Evolutionary conservation across 176 grass and related monocot genomes (phyloP).

Genomic region (Microstegium vimineum): DNA sequence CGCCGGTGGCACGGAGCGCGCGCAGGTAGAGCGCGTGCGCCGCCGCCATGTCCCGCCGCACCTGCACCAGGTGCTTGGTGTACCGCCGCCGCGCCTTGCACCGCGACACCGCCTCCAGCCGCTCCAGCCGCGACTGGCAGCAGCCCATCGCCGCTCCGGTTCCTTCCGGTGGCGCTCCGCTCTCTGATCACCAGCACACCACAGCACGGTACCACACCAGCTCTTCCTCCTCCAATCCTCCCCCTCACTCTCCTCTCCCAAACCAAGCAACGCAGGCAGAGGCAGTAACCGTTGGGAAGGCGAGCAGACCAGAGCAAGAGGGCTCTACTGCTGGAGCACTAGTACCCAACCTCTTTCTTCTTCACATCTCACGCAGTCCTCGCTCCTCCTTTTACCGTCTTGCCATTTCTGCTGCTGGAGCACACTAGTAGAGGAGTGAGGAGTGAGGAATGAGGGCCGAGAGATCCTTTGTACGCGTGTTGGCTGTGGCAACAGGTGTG

Average conservation of each 20-base stretch:
- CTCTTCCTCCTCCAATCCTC: neutral
- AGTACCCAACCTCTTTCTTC: neutral
- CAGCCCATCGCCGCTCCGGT: slow-evolving; percentile 27
- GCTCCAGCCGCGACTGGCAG: slow-evolving; percentile 83
- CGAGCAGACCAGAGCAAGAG: neutral
- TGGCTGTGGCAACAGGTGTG: slow-evolving; percentile 4
- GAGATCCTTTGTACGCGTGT: slow-evolving; percentile 31
- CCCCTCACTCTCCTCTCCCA: neutral
- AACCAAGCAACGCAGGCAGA: neutral
- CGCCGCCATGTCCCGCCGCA: slow-evolving; percentile 66
- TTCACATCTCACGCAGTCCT: neutral
- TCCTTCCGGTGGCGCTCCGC: too few species aligned
- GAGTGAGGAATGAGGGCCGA: neutral
- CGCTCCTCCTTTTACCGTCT: neutral
- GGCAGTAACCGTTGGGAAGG: neutral
- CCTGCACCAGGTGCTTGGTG: slow-evolving; percentile 90
- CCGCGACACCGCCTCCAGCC: slow-evolving; percentile 78
- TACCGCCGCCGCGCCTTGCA: slow-evolving; percentile 90
- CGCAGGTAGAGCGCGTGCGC: slow-evolving; percentile 90
- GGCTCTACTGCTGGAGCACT: neutral
- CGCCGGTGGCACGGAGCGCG: slow-evolving; percentile 71
- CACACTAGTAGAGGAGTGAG: neutral
- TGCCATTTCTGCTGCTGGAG: slow-evolving; percentile 4
- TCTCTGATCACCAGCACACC: neutral
- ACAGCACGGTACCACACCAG: neutral